phyloP scores from a whole-genome alignment of 441 rosid species.

The Mallotus repandus region DNA sequence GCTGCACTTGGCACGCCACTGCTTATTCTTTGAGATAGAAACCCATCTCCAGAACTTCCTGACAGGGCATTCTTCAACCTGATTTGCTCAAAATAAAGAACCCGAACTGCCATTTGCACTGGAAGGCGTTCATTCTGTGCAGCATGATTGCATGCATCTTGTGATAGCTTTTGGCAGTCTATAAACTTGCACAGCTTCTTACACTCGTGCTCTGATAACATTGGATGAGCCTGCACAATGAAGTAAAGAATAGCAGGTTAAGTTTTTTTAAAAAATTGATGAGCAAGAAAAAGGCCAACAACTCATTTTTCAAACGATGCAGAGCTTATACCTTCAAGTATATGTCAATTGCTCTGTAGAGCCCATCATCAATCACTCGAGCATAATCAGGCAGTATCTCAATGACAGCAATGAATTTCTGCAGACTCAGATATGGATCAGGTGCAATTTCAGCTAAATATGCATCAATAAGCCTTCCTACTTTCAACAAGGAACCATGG shows the following conservation, averaged over 20 bases:
- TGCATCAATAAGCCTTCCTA: constrained; percentile 77
- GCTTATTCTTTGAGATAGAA: constrained; percentile 62
- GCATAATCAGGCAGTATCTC: constrained; percentile 75
- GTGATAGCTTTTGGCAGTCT: constrained; percentile 72
- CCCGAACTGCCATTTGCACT: constrained; percentile 54
- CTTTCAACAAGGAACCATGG: constrained; percentile 64
- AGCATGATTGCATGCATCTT: constrained; percentile 72
- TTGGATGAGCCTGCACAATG: constrained; percentile 62
- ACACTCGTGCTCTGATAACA: constrained; percentile 62
- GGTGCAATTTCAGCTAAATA: constrained; percentile 85
- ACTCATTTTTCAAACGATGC: background rate
- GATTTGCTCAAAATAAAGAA: constrained; percentile 65
- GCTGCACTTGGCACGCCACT: constrained; percentile 71
- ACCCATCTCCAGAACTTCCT: constrained; percentile 60
- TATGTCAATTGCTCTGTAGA: constrained; percentile 78
- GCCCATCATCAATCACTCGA: constrained; percentile 76
- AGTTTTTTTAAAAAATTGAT: no score
- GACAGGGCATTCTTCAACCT: constrained; percentile 64
- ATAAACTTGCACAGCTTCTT: constrained; percentile 69
- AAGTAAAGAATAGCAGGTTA: background rate
- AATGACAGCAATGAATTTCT: constrained; percentile 63
- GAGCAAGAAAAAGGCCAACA: no score
- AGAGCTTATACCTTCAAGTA: constrained; percentile 64
- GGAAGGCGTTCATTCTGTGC: constrained; percentile 76
- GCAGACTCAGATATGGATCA: constrained; percentile 71